Evolutionary conservation across 192 early-diverging fungal genomes (phyloP).

Genomic region (Paraglomus brasilianum): DNA sequence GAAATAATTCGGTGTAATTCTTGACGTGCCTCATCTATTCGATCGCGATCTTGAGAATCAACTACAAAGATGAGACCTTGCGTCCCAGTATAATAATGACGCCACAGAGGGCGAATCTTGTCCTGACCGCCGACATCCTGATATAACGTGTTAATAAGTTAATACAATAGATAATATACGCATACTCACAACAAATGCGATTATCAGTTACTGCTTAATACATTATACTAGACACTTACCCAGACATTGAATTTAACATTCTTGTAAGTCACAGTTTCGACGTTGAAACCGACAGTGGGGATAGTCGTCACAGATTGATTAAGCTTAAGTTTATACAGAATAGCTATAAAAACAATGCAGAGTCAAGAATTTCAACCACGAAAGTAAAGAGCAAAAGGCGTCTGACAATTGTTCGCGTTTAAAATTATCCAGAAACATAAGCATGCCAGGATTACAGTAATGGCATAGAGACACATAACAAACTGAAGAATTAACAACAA

Average conservation of each 20-base stretch:
- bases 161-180: neutral
- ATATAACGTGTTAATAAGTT: neutral
- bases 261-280: constrained; percentile 84
- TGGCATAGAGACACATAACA: neutral
- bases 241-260: constrained; percentile 82
- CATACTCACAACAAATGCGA: neutral
- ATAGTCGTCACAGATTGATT: constrained; percentile 98
- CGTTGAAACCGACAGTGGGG: constrained; percentile 94
- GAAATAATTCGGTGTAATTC: constrained; percentile 81
- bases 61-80: constrained; percentile 87
- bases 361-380: neutral
- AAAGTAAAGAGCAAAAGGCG: neutral
- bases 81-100: constrained; percentile 83
- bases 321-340: constrained; percentile 97
- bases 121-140: constrained; percentile 89
- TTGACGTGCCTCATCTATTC: constrained; percentile 81
- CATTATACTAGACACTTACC: constrained; percentile 38
- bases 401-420: neutral
- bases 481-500: constrained; percentile 17
- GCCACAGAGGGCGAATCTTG: constrained; percentile 86
- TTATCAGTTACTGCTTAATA: neutral
- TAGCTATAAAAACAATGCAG: constrained; percentile 51
- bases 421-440: neutral
- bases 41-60: constrained; percentile 83
- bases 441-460: neutral